Base-by-base conservation (phyloP, 2,329 filamentous ascomycete species). In the Dendryphion nanum region DNA sequence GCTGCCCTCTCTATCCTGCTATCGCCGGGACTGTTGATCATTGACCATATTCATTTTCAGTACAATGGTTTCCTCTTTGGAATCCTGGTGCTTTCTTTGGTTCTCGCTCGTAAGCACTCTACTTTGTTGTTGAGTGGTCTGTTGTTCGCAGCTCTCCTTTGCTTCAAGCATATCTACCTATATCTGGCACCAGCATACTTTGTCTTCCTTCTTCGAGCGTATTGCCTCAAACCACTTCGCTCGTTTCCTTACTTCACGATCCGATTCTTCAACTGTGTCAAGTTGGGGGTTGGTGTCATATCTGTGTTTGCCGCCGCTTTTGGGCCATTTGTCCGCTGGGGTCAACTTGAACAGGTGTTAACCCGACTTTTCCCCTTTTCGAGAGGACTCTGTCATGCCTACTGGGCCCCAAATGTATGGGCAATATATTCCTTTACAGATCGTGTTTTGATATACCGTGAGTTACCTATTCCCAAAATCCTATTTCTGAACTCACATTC, bases 41-140 rank as follows among this genome's bases (percentile, higher is more conserved):
- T 98, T 64, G 93, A 98, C 61, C 93, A 98, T 64, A 91, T 96
- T 48, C 90, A 96, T 66, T 98, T 98, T 66, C 93, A 98, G 73
- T 98, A 98, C 73, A 98, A 98, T 71, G 91, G 93, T 28, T 89
- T 90, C 69, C 81, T 98, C 69, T 98, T 97, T 63, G 93, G 93
- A 24, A 73, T 97, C 30, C 74, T 98, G 35, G 79, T 97, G 24
- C 75, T 91, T 37, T 97, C 93, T 2, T 76, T 98, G 33, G 85
- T 94, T 2, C 71, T 94, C 42, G 89, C 89, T 5, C 82, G 88
- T 35, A 81, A 83, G 53, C 81, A 79, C 57, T 84, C 84, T 3
- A 86, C 86, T 0, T 73, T 93, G 21, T 76, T 97, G 10, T 72
- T 75, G 31, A 93, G 89, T 52, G 93, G 89, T 0, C 71, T 95